These are phyloP conservation scores for Pisolithus orientalis DNA, from an alignment of 768 basidiomycete species.

Conservation along the genomic window DNA sequence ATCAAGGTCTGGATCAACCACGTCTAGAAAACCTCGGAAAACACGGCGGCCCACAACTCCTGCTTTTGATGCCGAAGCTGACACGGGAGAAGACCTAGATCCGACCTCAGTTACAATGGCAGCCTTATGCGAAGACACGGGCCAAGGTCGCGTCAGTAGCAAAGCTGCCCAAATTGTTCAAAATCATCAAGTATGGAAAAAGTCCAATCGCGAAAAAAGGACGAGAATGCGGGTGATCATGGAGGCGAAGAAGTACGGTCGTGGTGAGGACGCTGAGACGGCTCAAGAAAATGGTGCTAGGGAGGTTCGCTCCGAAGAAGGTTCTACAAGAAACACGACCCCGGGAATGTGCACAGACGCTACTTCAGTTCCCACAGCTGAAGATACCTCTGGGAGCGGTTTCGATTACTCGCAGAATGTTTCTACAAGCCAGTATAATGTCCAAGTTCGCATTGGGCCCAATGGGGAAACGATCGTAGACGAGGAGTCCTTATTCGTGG, in stretches of 20 bases:
- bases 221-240: constrained; percentile 53
- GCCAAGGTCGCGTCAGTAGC: constrained; percentile 72
- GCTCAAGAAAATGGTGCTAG: constrained; percentile 4
- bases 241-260: constrained; percentile 75
- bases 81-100: constrained; percentile 72
- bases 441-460: constrained; percentile 82
- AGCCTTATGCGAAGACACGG: constrained; percentile 67
- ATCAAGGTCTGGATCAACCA: constrained; percentile 11
- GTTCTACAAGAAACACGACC: neutral
- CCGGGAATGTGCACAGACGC: constrained; percentile 14
- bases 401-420: constrained; percentile 69
- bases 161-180: constrained; percentile 67
- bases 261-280: constrained; percentile 42
- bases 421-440: constrained; percentile 67
- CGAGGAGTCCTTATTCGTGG: constrained; percentile 77
- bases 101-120: constrained; percentile 86
- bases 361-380: constrained; percentile 10
- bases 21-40: constrained; percentile 30
- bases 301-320: constrained; percentile 7
- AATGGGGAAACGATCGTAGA: constrained; percentile 86
- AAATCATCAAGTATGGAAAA: constrained; percentile 70
- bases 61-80: constrained; percentile 50
- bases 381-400: constrained; percentile 47
- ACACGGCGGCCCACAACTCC: constrained; percentile 44
- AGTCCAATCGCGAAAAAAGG: constrained; percentile 59